Evolutionary conservation across 2,329 filamentous ascomycete genomes (phyloP).

Genomic region (Lasiodiplodia sp.): DNA sequence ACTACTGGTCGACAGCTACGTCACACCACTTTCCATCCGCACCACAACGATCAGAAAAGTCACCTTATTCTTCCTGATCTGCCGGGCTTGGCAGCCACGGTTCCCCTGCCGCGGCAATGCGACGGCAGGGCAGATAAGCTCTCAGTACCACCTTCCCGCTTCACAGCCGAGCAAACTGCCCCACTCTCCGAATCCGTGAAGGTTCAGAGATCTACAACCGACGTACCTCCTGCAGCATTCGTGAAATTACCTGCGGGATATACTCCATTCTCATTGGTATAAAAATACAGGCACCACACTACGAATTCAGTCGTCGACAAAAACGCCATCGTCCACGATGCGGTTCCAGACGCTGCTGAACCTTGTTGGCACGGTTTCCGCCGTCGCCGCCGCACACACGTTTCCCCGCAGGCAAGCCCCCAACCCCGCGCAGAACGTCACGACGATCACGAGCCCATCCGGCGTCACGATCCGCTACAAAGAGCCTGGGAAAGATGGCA

Average conservation of each 20-base stretch:
- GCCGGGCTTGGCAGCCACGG: not conserved
- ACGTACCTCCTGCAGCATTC: not conserved
- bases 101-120: not conserved
- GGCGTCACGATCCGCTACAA: slow-evolving; percentile 53
- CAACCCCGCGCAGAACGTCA: slow-evolving; percentile 47
- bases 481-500: slow-evolving; percentile 54
- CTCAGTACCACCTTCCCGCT: slow-evolving; percentile 19
- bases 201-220: not conserved
- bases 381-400: not conserved
- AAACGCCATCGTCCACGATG: not conserved
- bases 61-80: too few relatives aligned
- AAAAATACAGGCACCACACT: not conserved
- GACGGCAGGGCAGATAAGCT: slow-evolving; percentile 10
- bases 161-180: too few relatives aligned
- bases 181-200: not conserved
- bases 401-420: slow-evolving; percentile 26
- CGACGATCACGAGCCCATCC: slow-evolving; percentile 49
- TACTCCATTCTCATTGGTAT: not conserved
- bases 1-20: not conserved
- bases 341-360: not conserved
- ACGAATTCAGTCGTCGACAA: not conserved
- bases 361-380: not conserved
- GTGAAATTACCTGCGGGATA: not conserved
- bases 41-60: not conserved
- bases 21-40: not conserved